A percentile compares a stretch with the other conserved stretches of the same genome.
phyloP scores from a whole-genome alignment of 768 basidiomycete genomes.

The Trametes cubensis region DNA sequence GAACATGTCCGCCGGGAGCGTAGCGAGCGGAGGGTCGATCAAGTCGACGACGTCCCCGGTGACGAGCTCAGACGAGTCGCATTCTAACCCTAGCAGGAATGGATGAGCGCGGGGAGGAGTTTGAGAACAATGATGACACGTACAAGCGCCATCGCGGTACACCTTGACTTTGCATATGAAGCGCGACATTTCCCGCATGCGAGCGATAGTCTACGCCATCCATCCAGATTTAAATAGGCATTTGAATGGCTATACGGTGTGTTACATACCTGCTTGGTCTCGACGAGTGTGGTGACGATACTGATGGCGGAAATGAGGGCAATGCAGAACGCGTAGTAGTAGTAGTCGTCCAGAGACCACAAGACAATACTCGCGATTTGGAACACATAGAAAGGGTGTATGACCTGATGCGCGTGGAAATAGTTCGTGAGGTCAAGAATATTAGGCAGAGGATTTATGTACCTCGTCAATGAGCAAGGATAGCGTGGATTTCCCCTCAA shows the following conservation, averaged over 20 bases:
- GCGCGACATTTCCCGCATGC: constrained; percentile 96
- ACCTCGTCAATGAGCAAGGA: constrained; percentile 90
- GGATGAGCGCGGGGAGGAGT: neutral
- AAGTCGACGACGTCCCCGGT: constrained; percentile 93
- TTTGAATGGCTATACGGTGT: neutral
- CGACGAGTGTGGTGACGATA: constrained; percentile 82
- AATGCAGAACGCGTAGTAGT: constrained; percentile 97
- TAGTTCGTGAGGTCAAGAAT: neutral
- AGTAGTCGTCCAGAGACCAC: constrained; percentile 96
- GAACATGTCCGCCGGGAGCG: constrained; percentile 89
- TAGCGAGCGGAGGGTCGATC: constrained; percentile 68
- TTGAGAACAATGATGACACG: constrained; percentile 30
- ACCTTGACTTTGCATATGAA: constrained; percentile 80
- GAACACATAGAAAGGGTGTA: constrained; percentile 98
- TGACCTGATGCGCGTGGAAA: constrained; percentile 53
- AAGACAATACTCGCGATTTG: constrained; percentile 93
- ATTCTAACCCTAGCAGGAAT: constrained; percentile 57
- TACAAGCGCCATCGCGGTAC: constrained; percentile 72
- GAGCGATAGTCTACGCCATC: constrained; percentile 69
- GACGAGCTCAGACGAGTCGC: constrained; percentile 78
- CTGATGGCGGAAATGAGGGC: constrained; percentile 86
- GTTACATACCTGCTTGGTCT: constrained; percentile 81
- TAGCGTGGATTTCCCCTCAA: constrained; percentile 81
- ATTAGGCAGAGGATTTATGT: neutral
- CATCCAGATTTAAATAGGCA: too few relatives aligned